These are phyloP conservation scores for Inga leiocalycina DNA, from an alignment of 306 rosid genomes.

Conservation along the genomic window DNA sequence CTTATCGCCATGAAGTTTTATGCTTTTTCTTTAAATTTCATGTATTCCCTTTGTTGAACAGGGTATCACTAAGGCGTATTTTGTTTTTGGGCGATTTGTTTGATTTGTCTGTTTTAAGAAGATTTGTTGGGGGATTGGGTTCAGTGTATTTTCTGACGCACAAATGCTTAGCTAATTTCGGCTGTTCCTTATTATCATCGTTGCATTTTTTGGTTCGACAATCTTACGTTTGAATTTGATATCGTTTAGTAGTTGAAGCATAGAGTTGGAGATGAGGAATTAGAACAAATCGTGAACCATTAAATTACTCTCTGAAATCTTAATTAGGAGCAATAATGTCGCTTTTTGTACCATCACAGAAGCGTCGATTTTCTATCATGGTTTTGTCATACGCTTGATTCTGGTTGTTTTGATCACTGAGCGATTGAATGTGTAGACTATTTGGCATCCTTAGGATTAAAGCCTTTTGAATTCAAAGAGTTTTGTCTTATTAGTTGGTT, in stretches of 20 bases:
- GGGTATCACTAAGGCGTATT: background rate
- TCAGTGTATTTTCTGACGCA: background rate
- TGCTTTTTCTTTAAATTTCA: background rate
- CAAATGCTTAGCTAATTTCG: background rate
- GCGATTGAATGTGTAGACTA: constrained; percentile 3
- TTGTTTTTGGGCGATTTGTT: background rate
- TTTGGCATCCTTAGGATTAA: background rate
- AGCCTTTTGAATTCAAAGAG: background rate
- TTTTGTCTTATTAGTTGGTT: constrained; percentile 13
- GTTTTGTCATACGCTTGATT: background rate
- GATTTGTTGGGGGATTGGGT: background rate
- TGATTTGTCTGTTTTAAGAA: background rate
- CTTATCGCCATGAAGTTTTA: background rate
- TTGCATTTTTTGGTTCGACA: background rate
- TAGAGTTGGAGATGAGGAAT: background rate
- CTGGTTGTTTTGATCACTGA: background rate
- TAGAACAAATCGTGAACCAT: background rate
- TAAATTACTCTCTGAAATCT: background rate
- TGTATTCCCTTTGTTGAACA: background rate
- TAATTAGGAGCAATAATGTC: background rate
- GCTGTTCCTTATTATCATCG: background rate
- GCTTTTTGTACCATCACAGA: background rate
- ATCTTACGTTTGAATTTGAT: background rate
- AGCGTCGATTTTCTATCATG: background rate
- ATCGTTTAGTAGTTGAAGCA: background rate